Evolutionary conservation across 805 yeast species (phyloP).

Genomic region (Candida lessepsii): DNA sequence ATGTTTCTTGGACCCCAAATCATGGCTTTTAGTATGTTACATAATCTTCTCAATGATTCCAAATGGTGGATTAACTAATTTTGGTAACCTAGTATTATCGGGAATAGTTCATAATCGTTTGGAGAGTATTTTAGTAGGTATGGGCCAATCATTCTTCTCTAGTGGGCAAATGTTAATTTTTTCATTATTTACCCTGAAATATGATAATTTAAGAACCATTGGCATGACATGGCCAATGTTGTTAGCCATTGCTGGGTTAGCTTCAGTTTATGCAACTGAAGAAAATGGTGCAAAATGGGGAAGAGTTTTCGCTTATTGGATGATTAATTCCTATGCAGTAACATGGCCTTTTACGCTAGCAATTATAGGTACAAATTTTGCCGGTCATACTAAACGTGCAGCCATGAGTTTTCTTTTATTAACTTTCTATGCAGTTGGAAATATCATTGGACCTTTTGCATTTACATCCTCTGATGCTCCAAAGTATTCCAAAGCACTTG

Average conservation of each 20-base stretch:
- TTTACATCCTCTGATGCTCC: conserved; percentile 11
- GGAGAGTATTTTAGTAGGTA: conserved; percentile 9
- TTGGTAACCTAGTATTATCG: conserved; percentile 22
- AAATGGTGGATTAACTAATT: conserved; percentile 35
- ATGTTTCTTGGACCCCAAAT: conserved; percentile 32
- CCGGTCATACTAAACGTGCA: conserved; percentile 14
- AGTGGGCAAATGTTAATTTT: conserved; percentile 10
- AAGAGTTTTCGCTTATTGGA: conserved; percentile 28
- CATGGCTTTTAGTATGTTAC: conserved; percentile 32
- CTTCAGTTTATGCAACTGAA: conserved; percentile 18
- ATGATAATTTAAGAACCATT: conserved; percentile 10
- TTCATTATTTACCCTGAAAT: conserved; percentile 6
- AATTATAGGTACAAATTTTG: conserved; percentile 20
- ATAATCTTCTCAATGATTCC: conserved; percentile 28
- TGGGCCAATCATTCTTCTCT: conserved; percentile 9
- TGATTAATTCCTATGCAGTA: conserved; percentile 26
- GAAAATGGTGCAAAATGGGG: conserved; percentile 23
- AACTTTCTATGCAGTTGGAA: conserved; percentile 12
- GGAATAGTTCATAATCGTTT: conserved; percentile 9
- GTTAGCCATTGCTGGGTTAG: conserved; percentile 16
- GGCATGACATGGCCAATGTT: conserved; percentile 12
- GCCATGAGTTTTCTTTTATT: conserved; percentile 12
- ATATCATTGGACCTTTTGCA: conserved; percentile 12
- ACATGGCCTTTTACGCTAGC: conserved; percentile 25
- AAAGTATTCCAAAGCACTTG: conserved; percentile 11